Percentiles rank a stretch among this genome's conserved stretches.
Evolutionary conservation across 2,329 filamentous ascomycete species (phyloP).

Genomic region (Plectosphaerella cucumerina): DNA sequence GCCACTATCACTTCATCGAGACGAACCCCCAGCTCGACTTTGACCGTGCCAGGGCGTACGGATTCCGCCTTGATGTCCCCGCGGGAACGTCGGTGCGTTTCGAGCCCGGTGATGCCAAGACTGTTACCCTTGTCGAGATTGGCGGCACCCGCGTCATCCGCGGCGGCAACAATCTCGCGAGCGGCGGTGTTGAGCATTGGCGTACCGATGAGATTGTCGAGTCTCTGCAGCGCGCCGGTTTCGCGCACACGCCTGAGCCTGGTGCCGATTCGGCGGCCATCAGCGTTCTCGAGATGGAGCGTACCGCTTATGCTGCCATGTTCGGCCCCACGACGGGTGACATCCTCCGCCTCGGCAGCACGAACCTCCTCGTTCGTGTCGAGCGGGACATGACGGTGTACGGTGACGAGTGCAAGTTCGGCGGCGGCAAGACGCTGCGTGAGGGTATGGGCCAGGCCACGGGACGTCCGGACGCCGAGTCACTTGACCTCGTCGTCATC

Average conservation of each 20-base stretch:
- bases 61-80: constrained; percentile 82
- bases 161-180: constrained; percentile 78
- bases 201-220: constrained; percentile 63
- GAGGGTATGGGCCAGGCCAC: constrained; percentile 95
- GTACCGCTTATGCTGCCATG: constrained; percentile 78
- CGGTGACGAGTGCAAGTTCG: constrained; percentile 93
- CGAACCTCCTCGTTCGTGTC: constrained; percentile 85
- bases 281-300: constrained; percentile 66
- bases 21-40: constrained; percentile 88
- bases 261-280: constrained; percentile 47
- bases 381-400: constrained; percentile 82
- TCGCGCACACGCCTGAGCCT: constrained; percentile 71
- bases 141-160: constrained; percentile 74
- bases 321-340: constrained; percentile 92
- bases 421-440: constrained; percentile 86
- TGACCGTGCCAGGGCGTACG: constrained; percentile 77
- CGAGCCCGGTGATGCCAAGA: constrained; percentile 89
- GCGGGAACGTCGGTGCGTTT: constrained; percentile 91
- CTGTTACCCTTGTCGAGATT: constrained; percentile 86
- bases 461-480: constrained; percentile 66
- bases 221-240: constrained; percentile 67
- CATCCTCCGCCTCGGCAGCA: constrained; percentile 73
- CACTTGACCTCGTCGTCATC: constrained; percentile 79
- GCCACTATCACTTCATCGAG: constrained; percentile 95
- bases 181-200: constrained; percentile 63